Conservation (phyloP, 768 basidiomycete genomes). For the Royoungia palumana region DNA sequence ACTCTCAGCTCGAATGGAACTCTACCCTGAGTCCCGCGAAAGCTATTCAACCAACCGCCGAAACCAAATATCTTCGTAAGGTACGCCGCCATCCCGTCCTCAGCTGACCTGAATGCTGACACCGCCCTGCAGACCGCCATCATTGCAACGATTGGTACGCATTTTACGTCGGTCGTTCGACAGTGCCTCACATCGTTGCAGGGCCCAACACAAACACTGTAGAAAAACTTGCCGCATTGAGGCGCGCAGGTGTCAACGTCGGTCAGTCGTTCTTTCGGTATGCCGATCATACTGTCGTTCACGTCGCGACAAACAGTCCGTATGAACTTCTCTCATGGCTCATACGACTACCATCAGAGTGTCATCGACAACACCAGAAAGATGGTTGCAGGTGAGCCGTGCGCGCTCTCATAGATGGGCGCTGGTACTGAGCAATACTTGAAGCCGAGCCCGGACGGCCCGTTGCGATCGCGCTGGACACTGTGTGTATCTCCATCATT, state of each 20-base stretch:
- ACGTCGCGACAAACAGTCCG: conserved; percentile 59
- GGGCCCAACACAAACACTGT: conserved; percentile 93
- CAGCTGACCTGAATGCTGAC: conserved; percentile 1
- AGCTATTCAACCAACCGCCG: conserved; percentile 66
- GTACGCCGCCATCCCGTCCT: conserved; percentile 39
- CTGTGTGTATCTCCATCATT: conserved; percentile 49
- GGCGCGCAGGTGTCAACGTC: conserved; percentile 94
- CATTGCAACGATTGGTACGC: conserved; percentile 94
- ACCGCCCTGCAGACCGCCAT: conserved; percentile 74
- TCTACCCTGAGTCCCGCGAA: conserved; percentile 73
- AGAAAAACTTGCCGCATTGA: conserved; percentile 81
- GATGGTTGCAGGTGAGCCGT: conserved; percentile 65
- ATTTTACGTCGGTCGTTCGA: background rate
- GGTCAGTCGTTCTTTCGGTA: conserved; percentile 51
- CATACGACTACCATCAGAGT: conserved; percentile 97
- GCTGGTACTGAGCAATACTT: conserved; percentile 3
- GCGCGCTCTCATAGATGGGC: background rate
- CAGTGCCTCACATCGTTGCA: conserved; percentile 30
- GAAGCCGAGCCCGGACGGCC: conserved; percentile 74
- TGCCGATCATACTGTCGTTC: background rate
- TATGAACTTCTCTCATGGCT: conserved; percentile 99
- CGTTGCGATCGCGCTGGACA: conserved; percentile 96
- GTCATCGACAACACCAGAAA: conserved; percentile 97
- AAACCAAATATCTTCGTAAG: conserved; percentile 89
- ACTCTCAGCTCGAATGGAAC: conserved; percentile 91